Evolutionary conservation across 306 rosid species (phyloP), one percentile per base, ranked within the genome.

Genomic region (Vachellia pachyceras): DNA sequence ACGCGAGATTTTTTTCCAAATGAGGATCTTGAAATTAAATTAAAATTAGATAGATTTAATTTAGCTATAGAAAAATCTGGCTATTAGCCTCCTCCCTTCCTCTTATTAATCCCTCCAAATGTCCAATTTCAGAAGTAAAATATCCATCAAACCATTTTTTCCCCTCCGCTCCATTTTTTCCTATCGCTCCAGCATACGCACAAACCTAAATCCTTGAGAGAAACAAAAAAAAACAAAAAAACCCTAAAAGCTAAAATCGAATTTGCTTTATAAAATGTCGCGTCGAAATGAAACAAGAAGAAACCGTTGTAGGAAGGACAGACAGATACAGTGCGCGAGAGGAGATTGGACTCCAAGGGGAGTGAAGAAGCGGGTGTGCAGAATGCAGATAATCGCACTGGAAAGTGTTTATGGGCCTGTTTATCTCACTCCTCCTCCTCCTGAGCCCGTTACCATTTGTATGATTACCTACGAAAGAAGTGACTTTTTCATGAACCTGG

Each of bases 281-380:
- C 4, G 72, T 7, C 46, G 47, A 7, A 9, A 39, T 3, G 72
- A 18, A 52, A 39, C 20, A 17, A 29, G 20, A n/a, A n/a, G n/a
- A 47, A 79, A 58, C 77, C 49, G 49, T 52, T n/a, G 55, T 57
- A n/a, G n/a, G n/a, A n/a, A 52, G 36, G 1, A 42, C 36, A 69
- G 3, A 20, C 58, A 17, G 58, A 50, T 50, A 41, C 22, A 54
- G 20, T 46, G 5, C 36, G 44, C 25, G 46, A 66, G 17, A 9
- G 13, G 13, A 36, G 10, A 17, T 0, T 0, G 2, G 49, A 2
- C 10, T 3, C 7, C 7, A 29, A 61, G 40, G 18, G 9, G 18
- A 18, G 17, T 20, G 35, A 39, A n/a, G 73, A 17, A 40, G 70
- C 13, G 5, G 45, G 1, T 7, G 8, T 2, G 67, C 67, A 61